Evolutionary conservation across 2,329 filamentous ascomycete species (phyloP), one percentile per base, ranked within the genome.

Genomic region (Epichloe coenophiala): DNA sequence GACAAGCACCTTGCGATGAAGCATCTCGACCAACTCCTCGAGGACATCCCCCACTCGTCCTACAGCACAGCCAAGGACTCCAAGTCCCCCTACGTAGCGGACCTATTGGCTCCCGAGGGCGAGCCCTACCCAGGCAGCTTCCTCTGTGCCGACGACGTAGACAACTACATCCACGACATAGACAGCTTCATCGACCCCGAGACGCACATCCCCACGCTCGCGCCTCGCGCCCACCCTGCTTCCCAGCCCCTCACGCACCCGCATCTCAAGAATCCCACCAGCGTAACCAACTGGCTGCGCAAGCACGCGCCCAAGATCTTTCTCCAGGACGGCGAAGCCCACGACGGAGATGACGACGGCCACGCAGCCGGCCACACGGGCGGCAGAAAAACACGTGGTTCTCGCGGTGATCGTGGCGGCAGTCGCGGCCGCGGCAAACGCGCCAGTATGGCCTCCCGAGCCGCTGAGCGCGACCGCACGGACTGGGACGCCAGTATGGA

Each of bases 241-340:
- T 60, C 61, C 23, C 63, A 64, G 52, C 66, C 62, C 50, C 67
- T 63, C 58, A 60, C 66, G 45, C 60, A 71, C 67, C 59, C 68
- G 60, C 57, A 69, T 43, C 64, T 73, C 41, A 71, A 73, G 58
- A 97, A 97, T 64, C 89, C 90, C 0, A 86, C 88, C 41, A 94
- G 87, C 53, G 90, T 95, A 3, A 94, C 95, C 70, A 96, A 94
- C 66, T 98, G 93, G 93, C 78, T 98, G 12, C 80, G 88, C 55
- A 83, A 88, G 62, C 77, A 95, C 66, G 83, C 88, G 53, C 86
- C 89, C 3, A 83, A 91, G 65, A 83, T 89, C 46, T 90, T 95
- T 70, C 70, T 94, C 19, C 85, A 95, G 64, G 86, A 89, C 60
- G 79, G 81, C 47, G 63, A 61, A 51, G 57, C 56, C 17, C 64